Evolutionary conservation across 495 filamentous ascomycete species (phyloP).

Genomic region (Aspergillus ellipticus): DNA sequence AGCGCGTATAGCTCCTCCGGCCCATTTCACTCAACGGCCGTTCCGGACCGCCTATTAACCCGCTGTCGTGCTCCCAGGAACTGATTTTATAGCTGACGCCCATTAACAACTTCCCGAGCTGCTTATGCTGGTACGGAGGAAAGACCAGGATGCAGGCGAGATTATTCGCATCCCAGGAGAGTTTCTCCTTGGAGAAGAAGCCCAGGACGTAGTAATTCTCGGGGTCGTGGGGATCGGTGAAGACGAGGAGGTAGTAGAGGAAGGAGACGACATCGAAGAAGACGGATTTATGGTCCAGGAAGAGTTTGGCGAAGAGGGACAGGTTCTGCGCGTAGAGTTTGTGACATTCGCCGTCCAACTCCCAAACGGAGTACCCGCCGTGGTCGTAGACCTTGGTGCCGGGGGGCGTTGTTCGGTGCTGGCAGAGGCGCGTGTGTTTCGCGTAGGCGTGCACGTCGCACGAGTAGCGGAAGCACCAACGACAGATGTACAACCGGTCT

Average conservation of each 20-base stretch:
- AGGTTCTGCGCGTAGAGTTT: slow-evolving; percentile 95
- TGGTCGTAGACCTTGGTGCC: slow-evolving; percentile 54
- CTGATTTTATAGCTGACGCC: slow-evolving; percentile 90
- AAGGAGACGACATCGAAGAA: slow-evolving; percentile 96
- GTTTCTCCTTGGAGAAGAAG: slow-evolving; percentile 98
- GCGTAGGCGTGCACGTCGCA: slow-evolving; percentile 62
- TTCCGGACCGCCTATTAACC: slow-evolving; percentile 85
- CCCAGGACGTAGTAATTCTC: slow-evolving; percentile 61
- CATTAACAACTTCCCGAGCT: slow-evolving; percentile 86
- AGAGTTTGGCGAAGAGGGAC: slow-evolving; percentile 95
- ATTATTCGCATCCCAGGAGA: slow-evolving; percentile 98
- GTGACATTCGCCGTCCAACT: slow-evolving; percentile 84
- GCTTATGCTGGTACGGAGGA: slow-evolving; percentile 89
- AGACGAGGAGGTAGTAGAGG: slow-evolving; percentile 84
- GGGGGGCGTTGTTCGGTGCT: slow-evolving; percentile 35
- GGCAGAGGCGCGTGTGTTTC: slow-evolving; percentile 45
- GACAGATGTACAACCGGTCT: slow-evolving; percentile 76
- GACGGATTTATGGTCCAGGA: slow-evolving; percentile 96
- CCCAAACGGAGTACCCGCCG: slow-evolving; percentile 68
- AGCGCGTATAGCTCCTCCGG: slow-evolving; percentile 71
- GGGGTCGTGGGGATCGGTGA: slow-evolving; percentile 36
- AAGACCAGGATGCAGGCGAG: slow-evolving; percentile 96
- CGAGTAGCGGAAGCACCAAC: slow-evolving; percentile 89
- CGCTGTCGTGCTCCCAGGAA: slow-evolving; percentile 59
- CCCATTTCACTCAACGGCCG: slow-evolving; percentile 86